Conservation (phyloP, 805 yeast species). For the Sugiyamaella chiloensis region DNA sequence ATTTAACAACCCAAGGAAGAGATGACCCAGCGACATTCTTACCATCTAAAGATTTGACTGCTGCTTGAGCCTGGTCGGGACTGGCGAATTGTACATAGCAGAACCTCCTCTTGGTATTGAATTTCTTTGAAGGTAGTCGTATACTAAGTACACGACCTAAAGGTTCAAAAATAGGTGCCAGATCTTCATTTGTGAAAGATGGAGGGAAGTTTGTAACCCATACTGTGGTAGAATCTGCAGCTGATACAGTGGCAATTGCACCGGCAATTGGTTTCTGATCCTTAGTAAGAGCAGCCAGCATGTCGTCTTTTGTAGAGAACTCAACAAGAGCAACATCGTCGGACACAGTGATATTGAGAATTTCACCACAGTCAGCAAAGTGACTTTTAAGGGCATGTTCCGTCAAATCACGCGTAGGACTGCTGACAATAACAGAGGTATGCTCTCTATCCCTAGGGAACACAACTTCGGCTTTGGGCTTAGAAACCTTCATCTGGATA, state of each 20-base stretch:
- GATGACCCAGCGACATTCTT: constrained; percentile 30
- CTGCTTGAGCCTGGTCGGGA: constrained; percentile 43
- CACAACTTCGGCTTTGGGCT: constrained; percentile 9
- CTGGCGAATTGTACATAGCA: constrained; percentile 63
- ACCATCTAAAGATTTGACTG: constrained; percentile 43
- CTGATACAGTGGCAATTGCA: constrained; percentile 43
- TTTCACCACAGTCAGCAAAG: constrained; percentile 61
- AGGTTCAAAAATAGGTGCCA: constrained; percentile 41
- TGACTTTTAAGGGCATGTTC: constrained; percentile 41
- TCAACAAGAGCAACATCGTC: constrained; percentile 53
- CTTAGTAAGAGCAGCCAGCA: constrained; percentile 59
- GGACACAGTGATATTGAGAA: constrained; percentile 37
- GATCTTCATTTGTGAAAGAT: constrained; percentile 37
- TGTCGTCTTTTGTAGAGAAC: constrained; percentile 45
- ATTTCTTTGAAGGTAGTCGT: constrained; percentile 62
- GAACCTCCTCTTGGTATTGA: constrained; percentile 58
- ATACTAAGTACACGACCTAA: constrained; percentile 46
- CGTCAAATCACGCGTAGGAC: constrained; percentile 42
- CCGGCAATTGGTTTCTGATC: constrained; percentile 48
- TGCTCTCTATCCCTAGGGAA: constrained; percentile 55
- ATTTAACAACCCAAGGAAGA: constrained; percentile 48
- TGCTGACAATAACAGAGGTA: constrained; percentile 51
- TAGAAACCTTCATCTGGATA: not conserved
- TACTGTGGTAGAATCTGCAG: constrained; percentile 49
- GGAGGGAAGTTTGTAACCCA: constrained; percentile 80